Conservation (phyloP, 805 yeast genomes). For the Starmerella potacharoeniae region DNA sequence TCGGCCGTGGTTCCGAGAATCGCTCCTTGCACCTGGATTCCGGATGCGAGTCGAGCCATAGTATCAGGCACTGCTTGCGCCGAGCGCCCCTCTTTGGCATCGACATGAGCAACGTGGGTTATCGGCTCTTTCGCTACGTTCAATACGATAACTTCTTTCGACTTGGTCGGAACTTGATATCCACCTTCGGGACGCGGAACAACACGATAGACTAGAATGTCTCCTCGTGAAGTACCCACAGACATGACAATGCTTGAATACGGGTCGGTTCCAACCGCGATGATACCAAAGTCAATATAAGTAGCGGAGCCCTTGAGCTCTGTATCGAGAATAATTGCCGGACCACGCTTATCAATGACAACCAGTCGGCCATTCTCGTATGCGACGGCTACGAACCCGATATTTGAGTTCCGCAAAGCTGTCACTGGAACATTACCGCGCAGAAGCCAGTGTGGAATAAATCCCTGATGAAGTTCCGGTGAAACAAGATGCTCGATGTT, state of each 20-base stretch:
- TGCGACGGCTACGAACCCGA: constrained; percentile 78
- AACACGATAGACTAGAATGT: constrained; percentile 51
- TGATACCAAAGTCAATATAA: constrained; percentile 58
- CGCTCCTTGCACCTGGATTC: constrained; percentile 50
- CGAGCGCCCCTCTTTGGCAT: constrained; percentile 48
- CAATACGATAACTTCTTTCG: constrained; percentile 39
- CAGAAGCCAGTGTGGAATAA: constrained; percentile 43
- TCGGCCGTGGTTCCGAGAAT: constrained; percentile 43
- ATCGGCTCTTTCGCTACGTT: constrained; percentile 45
- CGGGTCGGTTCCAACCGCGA: constrained; percentile 53
- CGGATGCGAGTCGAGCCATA: constrained; percentile 50
- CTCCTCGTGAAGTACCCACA: constrained; percentile 72
- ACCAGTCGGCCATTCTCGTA: constrained; percentile 58
- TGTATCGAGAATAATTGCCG: constrained; percentile 47
- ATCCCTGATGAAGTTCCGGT: constrained; percentile 43
- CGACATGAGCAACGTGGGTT: constrained; percentile 45
- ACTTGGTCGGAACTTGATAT: constrained; percentile 26
- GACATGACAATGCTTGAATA: constrained; percentile 61
- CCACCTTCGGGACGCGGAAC: constrained; percentile 53
- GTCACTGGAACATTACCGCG: constrained; percentile 42
- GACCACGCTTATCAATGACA: constrained; percentile 65
- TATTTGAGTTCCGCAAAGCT: constrained; percentile 52
- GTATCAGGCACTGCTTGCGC: constrained; percentile 50
- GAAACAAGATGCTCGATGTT: constrained; percentile 49
- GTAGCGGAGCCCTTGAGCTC: constrained; percentile 34